phyloP scores from a whole-genome alignment of 805 yeast genomes.

The Candida silvatica region DNA sequence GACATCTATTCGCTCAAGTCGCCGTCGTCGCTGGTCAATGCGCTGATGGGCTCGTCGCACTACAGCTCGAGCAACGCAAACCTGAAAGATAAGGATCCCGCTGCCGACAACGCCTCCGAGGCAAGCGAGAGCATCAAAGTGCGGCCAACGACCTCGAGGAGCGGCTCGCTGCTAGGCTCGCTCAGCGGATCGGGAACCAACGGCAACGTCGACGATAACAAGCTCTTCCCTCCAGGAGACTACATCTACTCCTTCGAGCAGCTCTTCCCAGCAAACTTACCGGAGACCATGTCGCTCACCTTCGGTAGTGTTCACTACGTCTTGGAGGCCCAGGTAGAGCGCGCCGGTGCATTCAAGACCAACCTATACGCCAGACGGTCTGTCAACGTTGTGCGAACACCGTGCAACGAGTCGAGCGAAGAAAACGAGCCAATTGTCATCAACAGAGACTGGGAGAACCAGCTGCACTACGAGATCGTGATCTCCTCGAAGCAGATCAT shows the following conservation, averaged over 20 bases:
- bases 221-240: slow-evolving; percentile 74
- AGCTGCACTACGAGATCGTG: slow-evolving; percentile 79
- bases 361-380: slow-evolving; percentile 58
- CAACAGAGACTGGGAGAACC: slow-evolving; percentile 89
- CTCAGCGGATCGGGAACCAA: neutral
- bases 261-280: slow-evolving; percentile 70
- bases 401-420: slow-evolving; percentile 71
- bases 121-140: neutral
- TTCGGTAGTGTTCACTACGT: slow-evolving; percentile 74
- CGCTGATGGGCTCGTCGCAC: slow-evolving; percentile 19
- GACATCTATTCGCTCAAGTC: slow-evolving; percentile 17
- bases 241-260: slow-evolving; percentile 90
- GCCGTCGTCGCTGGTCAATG: slow-evolving; percentile 20
- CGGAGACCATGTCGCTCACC: slow-evolving; percentile 70
- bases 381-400: slow-evolving; percentile 63
- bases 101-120: neutral
- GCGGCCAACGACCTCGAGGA: neutral
- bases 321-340: slow-evolving; percentile 60
- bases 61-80: slow-evolving; percentile 10
- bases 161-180: too few species aligned
- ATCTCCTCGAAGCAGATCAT: slow-evolving; percentile 86
- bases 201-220: slow-evolving; percentile 15
- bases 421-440: slow-evolving; percentile 92
- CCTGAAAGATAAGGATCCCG: neutral
- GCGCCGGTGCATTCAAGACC: slow-evolving; percentile 82